Percentiles rank a stretch among this genome's conserved stretches.
Conservation (phyloP, 148 eudicot genomes). For the Vaccinium macrocarpon region DNA sequence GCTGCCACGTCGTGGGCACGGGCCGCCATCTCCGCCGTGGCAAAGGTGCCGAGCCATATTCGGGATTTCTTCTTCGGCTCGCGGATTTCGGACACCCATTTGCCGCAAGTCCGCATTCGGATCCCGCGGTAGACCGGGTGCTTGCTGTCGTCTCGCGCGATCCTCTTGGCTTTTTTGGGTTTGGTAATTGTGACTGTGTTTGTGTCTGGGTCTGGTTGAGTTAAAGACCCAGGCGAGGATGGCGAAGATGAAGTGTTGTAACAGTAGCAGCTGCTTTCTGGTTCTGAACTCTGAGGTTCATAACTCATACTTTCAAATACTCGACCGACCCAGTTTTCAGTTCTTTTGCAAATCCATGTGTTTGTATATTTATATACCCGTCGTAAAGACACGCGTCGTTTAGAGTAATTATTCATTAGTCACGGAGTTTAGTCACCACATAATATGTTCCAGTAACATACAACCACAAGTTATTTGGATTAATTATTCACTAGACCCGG, state of each 20-base stretch:
- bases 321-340: neutral
- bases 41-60: slow-evolving; percentile 84
- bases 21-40: slow-evolving; percentile 86
- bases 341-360: neutral
- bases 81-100: slow-evolving; percentile 91
- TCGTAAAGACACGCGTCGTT: too few relatives aligned
- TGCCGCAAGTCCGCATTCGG: slow-evolving; percentile 76
- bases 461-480: too few relatives aligned
- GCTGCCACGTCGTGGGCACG: slow-evolving; percentile 91
- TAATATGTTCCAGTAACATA: too few relatives aligned
- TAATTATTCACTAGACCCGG: too few relatives aligned
- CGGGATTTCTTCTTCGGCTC: slow-evolving; percentile 77
- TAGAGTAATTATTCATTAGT: too few relatives aligned
- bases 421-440: too few relatives aligned
- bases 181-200: neutral
- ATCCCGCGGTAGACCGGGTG: slow-evolving; percentile 77
- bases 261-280: slow-evolving; percentile 13
- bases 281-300: slow-evolving; percentile 9
- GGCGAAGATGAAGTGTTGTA: neutral
- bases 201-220: neutral
- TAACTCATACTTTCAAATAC: neutral
- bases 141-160: slow-evolving; percentile 17
- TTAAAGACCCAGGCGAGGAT: neutral
- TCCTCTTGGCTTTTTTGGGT: slow-evolving; percentile 23
- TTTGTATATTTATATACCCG: too few relatives aligned